Base-by-base conservation (phyloP, 2,329 filamentous ascomycete genomes). In the Calcarisporium arbuscula region DNA sequence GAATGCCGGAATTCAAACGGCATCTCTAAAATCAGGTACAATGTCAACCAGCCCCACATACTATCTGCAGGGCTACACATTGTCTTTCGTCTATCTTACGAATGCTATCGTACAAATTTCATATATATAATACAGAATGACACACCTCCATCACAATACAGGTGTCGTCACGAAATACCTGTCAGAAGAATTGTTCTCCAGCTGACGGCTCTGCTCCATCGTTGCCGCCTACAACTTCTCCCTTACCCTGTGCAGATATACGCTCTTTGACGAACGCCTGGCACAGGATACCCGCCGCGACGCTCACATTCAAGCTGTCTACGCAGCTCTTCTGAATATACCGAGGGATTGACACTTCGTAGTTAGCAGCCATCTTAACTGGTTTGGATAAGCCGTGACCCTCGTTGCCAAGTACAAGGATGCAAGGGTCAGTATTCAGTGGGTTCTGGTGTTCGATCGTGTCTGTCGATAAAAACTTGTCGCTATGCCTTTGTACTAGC, bases 261-360 rank as follows among this genome's bases (percentile, higher is more conserved):
- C 32, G 14, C 22, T 38, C 57, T 49, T 62, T 71, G 49, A 85
- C 54, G 51, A 92, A 86, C 1, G 80, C 68, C 43, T 80, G 73
- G 42, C 80, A 81, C 32, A 96, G 62, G 31, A 96, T 64, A 1
- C 78, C 87, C 6, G 85, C 78, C 2, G 92, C 90, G 15, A 94
- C 89, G 52, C 85, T 87, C 25, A 96, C 92, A 54, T 98, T 96
- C 56, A 98, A 62, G 57, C 88, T 95, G 58, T 96, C 90, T 4
- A 98, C 78, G 54, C 46, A 78, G 55, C 51, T 72, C 54, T 50
- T 66, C 42, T 52, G 63, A 27, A 58, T 70, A 44, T 57, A 72
- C 56, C 56, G 74, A 45, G 70, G 71, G 35, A 98, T 85, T 6
- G 80, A 75, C 5, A 82, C 49, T 46, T 80, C 68, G 19, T 66